Percentiles rank a stretch among this genome's conserved stretches.
Evolutionary conservation across 495 filamentous ascomycete species (phyloP).

Genomic region (Trichocladium uniseriatum): DNA sequence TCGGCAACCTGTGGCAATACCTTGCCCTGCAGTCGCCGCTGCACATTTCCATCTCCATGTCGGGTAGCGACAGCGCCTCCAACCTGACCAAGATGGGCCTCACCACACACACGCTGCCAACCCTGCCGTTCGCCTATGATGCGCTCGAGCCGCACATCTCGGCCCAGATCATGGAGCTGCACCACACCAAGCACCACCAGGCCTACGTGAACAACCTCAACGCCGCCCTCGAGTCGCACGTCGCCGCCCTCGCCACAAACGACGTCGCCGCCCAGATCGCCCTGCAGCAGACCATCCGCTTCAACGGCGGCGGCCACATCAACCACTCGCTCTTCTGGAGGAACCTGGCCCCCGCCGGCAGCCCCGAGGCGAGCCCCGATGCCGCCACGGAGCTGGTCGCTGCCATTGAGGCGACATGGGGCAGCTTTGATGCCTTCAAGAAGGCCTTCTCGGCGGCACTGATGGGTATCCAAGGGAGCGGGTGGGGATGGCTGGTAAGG

Average conservation of each 20-base stretch:
- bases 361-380: slow-evolving; percentile 53
- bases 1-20: slow-evolving; percentile 21
- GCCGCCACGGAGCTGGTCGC: slow-evolving; percentile 50
- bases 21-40: slow-evolving; percentile 21
- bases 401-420: slow-evolving; percentile 56
- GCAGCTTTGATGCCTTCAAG: slow-evolving; percentile 63
- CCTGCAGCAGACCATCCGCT: slow-evolving; percentile 73
- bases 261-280: slow-evolving; percentile 54
- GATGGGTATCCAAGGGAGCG: slow-evolving; percentile 44
- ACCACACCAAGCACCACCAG: slow-evolving; percentile 64
- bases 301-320: slow-evolving; percentile 86
- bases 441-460: slow-evolving; percentile 67
- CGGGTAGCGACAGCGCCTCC: slow-evolving; percentile 16
- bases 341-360: slow-evolving; percentile 67
- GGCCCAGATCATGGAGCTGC: slow-evolving; percentile 89
- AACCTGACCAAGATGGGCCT: slow-evolving; percentile 21
- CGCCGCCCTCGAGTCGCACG: slow-evolving; percentile 45
- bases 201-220: slow-evolving; percentile 67
- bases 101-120: slow-evolving; percentile 30
- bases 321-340: slow-evolving; percentile 94
- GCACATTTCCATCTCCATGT: slow-evolving; percentile 12
- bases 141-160: slow-evolving; percentile 88
- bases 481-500: slow-evolving; percentile 88
- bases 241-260: slow-evolving; percentile 39
- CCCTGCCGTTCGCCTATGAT: slow-evolving; percentile 39